Evolutionary conservation across 108 stramenopile species (phyloP), one percentile per base, ranked within the genome.

Genomic region (Seminavis robusta): DNA sequence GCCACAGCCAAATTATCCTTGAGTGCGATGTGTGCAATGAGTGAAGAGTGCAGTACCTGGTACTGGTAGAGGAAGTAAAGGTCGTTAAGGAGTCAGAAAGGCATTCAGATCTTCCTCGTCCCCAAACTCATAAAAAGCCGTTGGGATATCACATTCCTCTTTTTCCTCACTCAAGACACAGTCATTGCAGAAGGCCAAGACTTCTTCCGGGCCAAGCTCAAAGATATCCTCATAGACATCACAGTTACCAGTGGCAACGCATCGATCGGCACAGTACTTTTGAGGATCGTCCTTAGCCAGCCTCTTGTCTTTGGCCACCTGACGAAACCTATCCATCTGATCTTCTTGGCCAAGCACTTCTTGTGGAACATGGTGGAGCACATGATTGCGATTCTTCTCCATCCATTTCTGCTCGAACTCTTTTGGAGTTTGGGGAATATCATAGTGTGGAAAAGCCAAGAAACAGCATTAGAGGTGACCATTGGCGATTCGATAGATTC

Each of bases 241-340:
- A 61, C 88, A 90, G 52, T 84, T 69, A 1, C 88, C 88, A n/a
- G 88, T 90, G 7, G 82, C 57, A 1, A 90, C 45, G 56, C 88
- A 90, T 32, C 88, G 82, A 59, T 90, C 88, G 34, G 84, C 88
- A 53, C 88, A 90, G 44, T 90, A 90, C 10, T 56, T 31, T 58
- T 64, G 52, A 0, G 88, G 88, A 63, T 81, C 59, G 7, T 74
- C 52, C 31, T 63, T 42, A 30, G 88, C 88, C 80, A 90, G 61
- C 24, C 65, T 48, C 47, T 69, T 60, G 47, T 90, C 88, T 47
- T 71, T 74, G 3, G 54, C 42, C 43, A 61, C 38, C 41, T 78
- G 62, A 19, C 65, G 63, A 19, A 66, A 50, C 2, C 45, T 31
- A 24, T 49, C 21, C 15, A 23, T 42, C 38, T 1, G n/a, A 17